Evolutionary conservation across 306 rosid genomes (phyloP).

Genomic region (Carpinus fangiana): DNA sequence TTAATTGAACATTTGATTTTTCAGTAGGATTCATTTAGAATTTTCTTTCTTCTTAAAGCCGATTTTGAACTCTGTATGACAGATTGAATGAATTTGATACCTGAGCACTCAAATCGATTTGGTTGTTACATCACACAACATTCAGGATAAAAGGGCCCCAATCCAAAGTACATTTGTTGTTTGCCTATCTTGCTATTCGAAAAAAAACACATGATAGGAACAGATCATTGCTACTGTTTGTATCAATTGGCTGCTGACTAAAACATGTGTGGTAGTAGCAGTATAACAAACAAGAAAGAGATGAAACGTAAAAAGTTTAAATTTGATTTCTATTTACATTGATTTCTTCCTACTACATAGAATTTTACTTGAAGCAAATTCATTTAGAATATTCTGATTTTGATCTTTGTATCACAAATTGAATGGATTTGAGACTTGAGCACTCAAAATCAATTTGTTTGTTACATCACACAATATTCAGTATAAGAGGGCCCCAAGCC

Average conservation of each 20-base stretch:
- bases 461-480: not conserved
- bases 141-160: not conserved
- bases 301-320: not conserved
- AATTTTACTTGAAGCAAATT: too few species aligned
- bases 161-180: not conserved
- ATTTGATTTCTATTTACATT: too few species aligned
- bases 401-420: too few species aligned
- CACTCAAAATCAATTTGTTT: not conserved
- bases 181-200: not conserved
- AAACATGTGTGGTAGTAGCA: not conserved
- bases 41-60: not conserved
- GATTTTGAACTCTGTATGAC: not conserved
- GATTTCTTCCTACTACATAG: too few species aligned
- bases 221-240: not conserved
- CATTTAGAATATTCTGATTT: not conserved
- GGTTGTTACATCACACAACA: not conserved
- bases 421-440: not conserved
- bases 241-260: not conserved
- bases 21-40: too few species aligned
- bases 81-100: not conserved
- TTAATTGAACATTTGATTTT: too few species aligned
- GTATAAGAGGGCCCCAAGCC: not conserved
- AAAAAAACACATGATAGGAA: not conserved
- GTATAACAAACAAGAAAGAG: not conserved
- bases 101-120: not conserved